phyloP scores from a whole-genome alignment of 345 rosid genomes.

The Abelmoschus esculentus region DNA sequence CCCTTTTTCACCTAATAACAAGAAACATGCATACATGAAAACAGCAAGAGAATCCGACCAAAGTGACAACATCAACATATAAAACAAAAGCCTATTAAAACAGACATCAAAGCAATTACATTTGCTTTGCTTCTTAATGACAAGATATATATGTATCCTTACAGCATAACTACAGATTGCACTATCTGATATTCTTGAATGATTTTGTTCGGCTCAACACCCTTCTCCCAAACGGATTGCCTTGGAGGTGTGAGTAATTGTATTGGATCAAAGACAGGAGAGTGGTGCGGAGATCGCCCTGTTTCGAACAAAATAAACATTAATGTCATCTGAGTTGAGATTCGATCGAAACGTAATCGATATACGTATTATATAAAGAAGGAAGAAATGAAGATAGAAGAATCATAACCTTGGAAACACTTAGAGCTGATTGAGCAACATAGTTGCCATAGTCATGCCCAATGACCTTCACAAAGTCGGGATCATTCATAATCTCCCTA shows the following conservation, averaged over 20 bases:
- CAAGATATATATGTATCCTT: too few species aligned
- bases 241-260: constrained; percentile 3
- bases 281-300: background rate
- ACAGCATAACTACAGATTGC: too few species aligned
- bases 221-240: constrained; percentile 14
- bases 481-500: background rate
- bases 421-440: background rate
- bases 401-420: background rate
- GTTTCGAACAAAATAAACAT: background rate
- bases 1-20: too few species aligned
- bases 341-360: too few species aligned
- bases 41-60: too few species aligned
- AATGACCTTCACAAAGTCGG: background rate
- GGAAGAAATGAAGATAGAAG: background rate
- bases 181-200: background rate
- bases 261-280: background rate
- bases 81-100: too few species aligned
- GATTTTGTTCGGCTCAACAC: constrained; percentile 8
- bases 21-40: too few species aligned
- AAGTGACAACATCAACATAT: too few species aligned
- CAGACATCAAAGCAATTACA: too few species aligned
- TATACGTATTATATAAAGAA: too few species aligned
- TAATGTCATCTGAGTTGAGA: too few species aligned
- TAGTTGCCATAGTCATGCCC: background rate
- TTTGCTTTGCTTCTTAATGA: too few species aligned